phyloP scores from a whole-genome alignment of 257 asterid genomes.

The Rubia yunnanensis region DNA sequence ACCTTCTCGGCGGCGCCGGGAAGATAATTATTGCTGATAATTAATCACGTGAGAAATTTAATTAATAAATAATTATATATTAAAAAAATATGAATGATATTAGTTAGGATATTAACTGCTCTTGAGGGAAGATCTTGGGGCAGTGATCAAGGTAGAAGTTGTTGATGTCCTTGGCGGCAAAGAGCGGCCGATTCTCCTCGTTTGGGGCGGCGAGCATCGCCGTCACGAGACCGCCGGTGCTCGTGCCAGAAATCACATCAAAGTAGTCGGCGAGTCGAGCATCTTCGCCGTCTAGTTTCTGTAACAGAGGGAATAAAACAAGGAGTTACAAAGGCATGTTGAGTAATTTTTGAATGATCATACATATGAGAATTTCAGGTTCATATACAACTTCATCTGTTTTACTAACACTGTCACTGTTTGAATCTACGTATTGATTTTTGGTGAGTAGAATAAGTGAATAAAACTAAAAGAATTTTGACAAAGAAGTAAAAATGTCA shows the following conservation, averaged over 20 bases:
- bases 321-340: no score
- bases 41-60: background rate
- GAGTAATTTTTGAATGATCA: no score
- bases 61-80: background rate
- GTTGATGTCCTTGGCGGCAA: slow-evolving; percentile 43
- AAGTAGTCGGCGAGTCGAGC: slow-evolving; percentile 58
- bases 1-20: background rate
- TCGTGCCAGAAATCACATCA: slow-evolving; percentile 59
- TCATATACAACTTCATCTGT: no score
- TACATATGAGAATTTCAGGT: no score
- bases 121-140: slow-evolving; percentile 26
- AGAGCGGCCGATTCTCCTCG: slow-evolving; percentile 36
- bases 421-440: no score
- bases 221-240: slow-evolving; percentile 56
- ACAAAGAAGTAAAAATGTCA: no score
- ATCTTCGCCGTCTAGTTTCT: slow-evolving; percentile 44
- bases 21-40: background rate
- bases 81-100: background rate
- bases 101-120: background rate
- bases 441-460: no score
- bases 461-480: no score
- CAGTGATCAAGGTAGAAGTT: slow-evolving; percentile 33
- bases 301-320: background rate
- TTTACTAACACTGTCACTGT: no score
- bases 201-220: slow-evolving; percentile 54